Base-by-base conservation (phyloP, 441 rosid genomes). In the Breynia disticha region DNA sequence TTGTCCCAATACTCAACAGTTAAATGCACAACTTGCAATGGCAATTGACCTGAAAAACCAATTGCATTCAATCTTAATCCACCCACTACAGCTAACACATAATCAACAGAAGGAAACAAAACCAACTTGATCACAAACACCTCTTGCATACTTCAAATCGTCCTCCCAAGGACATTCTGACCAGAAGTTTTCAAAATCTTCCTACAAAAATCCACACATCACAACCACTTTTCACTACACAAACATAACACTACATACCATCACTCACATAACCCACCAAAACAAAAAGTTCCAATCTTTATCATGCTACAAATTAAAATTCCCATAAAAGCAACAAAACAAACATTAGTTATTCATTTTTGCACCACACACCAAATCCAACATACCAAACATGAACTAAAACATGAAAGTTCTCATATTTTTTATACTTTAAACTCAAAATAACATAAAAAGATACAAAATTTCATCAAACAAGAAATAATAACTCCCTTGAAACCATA, bases 161-260 rank as follows among this genome's bases (percentile, higher is more conserved):
- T 87, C 98, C 62, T 90, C 90, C 96, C 96, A 90, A 0, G 93
- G 96, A 61, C 98, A 90, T 57, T 83, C 86, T 16, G 86, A 76
- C 98, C 98, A 90, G 69, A 81, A 87, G 68, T 87, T 90, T 67
- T 85, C 83, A 67, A 83, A 90, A 55, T 83, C 93, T 79, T 90
- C 98, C 98, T 90, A 77, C 72, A 77, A 2, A 68, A 65, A 51
- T 52, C 48, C 14, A 62, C 49, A 52, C 43, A 69, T 70, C 66
- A 75, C 62, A 66, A 69, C 60, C 46, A 50, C 9, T 4, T 24
- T 24, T 24, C 7, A n/a, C n/a, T n/a, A n/a, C n/a, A n/a, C n/a
- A n/a, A n/a, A n/a, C n/a, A n/a, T n/a, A n/a, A n/a, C n/a, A n/a
- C n/a, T n/a, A n/a, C n/a, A n/a, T n/a, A n/a, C n/a, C n/a, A n/a